Base-by-base conservation (phyloP, 176 grass and related monocot species). In the Rhynchospora pubera region DNA sequence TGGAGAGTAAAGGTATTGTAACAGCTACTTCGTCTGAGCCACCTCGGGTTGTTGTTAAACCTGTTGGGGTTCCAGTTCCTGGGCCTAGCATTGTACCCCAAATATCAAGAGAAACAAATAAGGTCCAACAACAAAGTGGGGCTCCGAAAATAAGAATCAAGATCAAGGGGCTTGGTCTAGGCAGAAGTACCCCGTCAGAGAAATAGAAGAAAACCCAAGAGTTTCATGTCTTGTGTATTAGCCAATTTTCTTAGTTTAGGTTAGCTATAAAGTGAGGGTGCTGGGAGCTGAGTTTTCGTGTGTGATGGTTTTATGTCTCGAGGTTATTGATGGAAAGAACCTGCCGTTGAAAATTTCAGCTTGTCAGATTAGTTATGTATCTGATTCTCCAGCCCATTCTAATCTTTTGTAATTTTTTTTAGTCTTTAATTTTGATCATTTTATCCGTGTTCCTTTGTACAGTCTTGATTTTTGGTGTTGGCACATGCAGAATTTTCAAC, bases 141-240 rank as follows among this genome's bases (percentile, higher is more conserved):
- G 86, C 82, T 9, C 89, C 91, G 48, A 91, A 85, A 82, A 87
- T 97, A 84, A 86, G 90, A 81, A 97, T 97, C 68, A 91, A 77
- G 87, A 85, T 97, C 53, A 97, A 93, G 70, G 79, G 79, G 43
- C 5, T 81, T 63, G 79, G 79, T 65, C 43, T 65, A 47, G 61
- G 61, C 16, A 65, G 62, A 46, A 75, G 71, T 51, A 45, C 71
- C 46, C 71, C 71, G 14, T 75, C 71, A 53, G 71, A 53, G 48
- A 75, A 75, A 75, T 75, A 75, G 12, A 53, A 75, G 47, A 75
- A 30, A 22, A 75, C 6, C 47, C 7, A 12, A 75, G 71, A 51
- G 46, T 51, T 75, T 10, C 12, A 26, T 28, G 46, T 50, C 70
- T 9, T 16, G 9, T 30, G 71, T 75, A 53, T 24, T 75, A 53